Percentiles rank a stretch among this genome's conserved stretches.
phyloP scores from a whole-genome alignment of 2,329 filamentous ascomycete species.

The Hymenoscyphus salicellus region DNA sequence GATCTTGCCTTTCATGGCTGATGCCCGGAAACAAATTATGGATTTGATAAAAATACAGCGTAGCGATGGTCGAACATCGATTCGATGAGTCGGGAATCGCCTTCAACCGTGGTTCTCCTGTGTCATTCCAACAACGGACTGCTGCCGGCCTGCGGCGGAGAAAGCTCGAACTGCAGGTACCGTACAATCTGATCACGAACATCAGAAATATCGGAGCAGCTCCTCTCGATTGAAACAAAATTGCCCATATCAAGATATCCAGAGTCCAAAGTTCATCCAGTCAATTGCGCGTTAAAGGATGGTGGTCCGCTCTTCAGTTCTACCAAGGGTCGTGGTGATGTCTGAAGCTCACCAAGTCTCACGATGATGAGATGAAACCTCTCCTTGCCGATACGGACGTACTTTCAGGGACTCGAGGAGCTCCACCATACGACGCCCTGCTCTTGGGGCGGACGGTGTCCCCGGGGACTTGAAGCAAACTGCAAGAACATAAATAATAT shows the following conservation, averaged over 20 bases:
- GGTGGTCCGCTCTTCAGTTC: slow-evolving; percentile 9
- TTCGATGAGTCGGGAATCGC: neutral
- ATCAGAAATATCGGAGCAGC: neutral
- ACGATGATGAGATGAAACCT: slow-evolving; percentile 32
- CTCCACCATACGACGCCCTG: neutral
- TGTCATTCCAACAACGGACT: neutral
- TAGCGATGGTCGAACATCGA: no score
- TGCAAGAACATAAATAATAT: slow-evolving; percentile 5
- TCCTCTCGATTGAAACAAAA: slow-evolving; percentile 5
- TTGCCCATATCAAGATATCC: neutral
- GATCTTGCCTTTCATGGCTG: no score
- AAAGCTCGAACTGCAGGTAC: neutral
- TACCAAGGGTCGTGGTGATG: slow-evolving; percentile 21
- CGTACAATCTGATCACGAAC: slow-evolving; percentile 11
- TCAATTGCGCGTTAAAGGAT: slow-evolving; percentile 5
- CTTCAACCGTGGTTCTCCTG: neutral
- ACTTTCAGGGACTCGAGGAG: neutral
- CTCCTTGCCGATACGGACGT: slow-evolving; percentile 7
- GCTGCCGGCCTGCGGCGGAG: neutral
- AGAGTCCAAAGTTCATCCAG: slow-evolving; percentile 17
- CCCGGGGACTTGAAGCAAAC: neutral
- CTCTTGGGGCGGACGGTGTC: neutral
- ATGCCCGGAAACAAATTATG: no score
- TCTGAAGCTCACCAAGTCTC: slow-evolving; percentile 30
- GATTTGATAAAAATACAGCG: no score